Percentiles rank a stretch among this genome's conserved stretches.
phyloP scores from a whole-genome alignment of 148 eudicot genomes.

The Dianthus caryophyllus region DNA sequence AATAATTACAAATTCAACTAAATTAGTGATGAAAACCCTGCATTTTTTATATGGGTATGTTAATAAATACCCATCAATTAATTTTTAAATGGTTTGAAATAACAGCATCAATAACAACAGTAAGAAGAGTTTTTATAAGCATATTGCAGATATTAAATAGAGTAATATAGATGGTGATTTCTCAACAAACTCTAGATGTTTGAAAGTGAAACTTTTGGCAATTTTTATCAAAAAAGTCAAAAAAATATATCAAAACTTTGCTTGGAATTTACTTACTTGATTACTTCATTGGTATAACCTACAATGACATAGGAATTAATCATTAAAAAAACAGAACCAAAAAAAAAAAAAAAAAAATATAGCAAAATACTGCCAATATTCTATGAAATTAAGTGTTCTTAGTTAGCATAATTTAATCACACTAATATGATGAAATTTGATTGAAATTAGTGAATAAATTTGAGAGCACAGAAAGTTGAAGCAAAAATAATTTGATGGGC shows the following conservation, averaged over 20 bases:
- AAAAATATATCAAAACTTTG: conserved; percentile 30
- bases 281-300: conserved; percentile 21
- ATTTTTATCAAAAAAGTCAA: too few relatives aligned
- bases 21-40: conserved; percentile 9
- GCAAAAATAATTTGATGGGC: conserved; percentile 14
- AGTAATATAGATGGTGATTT: conserved; percentile 23
- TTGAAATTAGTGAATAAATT: conserved; percentile 11
- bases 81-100: background rate
- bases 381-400: conserved; percentile 13
- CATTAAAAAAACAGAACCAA: background rate
- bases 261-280: conserved; percentile 56
- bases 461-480: conserved; percentile 22
- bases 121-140: conserved; percentile 17
- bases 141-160: conserved; percentile 2
- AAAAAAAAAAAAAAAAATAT: background rate
- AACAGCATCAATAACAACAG: background rate
- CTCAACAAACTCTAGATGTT: conserved; percentile 30
- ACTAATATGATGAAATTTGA: conserved; percentile 8
- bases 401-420: background rate
- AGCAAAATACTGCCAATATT: background rate
- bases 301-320: conserved; percentile 19
- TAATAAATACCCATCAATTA: conserved; percentile 7
- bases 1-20: background rate
- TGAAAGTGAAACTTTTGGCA: conserved; percentile 21
- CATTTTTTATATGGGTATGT: conserved; percentile 6